Conservation (phyloP, 2,329 filamentous ascomycete species). For the Colletotrichum tropicicola region DNA sequence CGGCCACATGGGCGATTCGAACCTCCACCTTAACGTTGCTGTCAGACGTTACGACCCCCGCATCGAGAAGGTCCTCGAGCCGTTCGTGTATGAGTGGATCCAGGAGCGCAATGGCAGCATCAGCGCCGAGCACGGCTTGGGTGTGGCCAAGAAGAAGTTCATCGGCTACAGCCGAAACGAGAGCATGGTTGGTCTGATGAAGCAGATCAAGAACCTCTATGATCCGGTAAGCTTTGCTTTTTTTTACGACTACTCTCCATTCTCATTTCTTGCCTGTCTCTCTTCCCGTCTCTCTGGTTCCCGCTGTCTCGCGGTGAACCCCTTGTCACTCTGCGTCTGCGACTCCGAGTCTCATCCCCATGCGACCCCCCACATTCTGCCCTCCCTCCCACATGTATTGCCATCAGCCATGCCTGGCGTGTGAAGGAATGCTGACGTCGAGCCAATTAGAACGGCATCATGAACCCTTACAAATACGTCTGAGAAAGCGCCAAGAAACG, state of each 20-base stretch:
- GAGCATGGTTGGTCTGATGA: constrained; percentile 91
- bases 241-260: not conserved
- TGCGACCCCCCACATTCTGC: constrained; percentile 11
- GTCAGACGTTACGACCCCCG: constrained; percentile 84
- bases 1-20: constrained; percentile 97
- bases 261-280: constrained; percentile 2
- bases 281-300: constrained; percentile 6
- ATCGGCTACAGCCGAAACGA: constrained; percentile 92
- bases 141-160: constrained; percentile 94
- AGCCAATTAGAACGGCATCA: constrained; percentile 82
- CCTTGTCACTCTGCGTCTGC: not conserved
- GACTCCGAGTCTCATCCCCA: not conserved
- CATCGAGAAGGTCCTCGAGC: constrained; percentile 89
- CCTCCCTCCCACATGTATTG: not conserved
- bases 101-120: constrained; percentile 88
- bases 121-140: constrained; percentile 94
- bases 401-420: constrained; percentile 24
- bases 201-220: constrained; percentile 91
- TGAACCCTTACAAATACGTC: constrained; percentile 99
- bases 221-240: constrained; percentile 77
- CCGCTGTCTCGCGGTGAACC: not conserved
- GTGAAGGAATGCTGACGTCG: constrained; percentile 28
- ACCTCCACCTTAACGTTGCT: constrained; percentile 91
- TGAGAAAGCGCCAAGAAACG: constrained; percentile 42
- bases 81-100: constrained; percentile 98